Evolutionary conservation across 108 stramenopile genomes (phyloP).

Genomic region (Seminavis robusta): DNA sequence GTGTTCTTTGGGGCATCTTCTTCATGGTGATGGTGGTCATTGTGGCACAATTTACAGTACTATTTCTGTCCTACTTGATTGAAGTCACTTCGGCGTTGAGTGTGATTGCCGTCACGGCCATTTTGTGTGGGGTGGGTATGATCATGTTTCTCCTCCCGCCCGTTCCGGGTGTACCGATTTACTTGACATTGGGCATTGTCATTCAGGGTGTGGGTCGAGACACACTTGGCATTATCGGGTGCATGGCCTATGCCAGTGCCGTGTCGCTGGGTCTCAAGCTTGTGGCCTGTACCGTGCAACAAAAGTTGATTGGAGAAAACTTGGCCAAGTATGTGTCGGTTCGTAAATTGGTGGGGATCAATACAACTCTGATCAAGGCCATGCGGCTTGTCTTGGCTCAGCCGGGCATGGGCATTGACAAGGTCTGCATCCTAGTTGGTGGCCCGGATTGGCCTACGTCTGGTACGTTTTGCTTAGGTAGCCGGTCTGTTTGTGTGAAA

Average conservation of each 20-base stretch:
- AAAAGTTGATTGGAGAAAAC: slow-evolving; percentile 57
- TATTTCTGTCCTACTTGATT: slow-evolving; percentile 53
- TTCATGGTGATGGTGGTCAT: slow-evolving; percentile 48
- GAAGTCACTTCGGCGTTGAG: slow-evolving; percentile 34
- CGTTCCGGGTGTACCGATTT: slow-evolving; percentile 66
- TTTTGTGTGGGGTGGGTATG: slow-evolving; percentile 42
- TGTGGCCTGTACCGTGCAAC: slow-evolving; percentile 49
- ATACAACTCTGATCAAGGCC: slow-evolving; percentile 41
- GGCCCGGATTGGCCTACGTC: slow-evolving; percentile 62
- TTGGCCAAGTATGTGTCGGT: slow-evolving; percentile 41
- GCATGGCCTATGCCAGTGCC: slow-evolving; percentile 31
- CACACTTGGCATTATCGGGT: slow-evolving; percentile 33
- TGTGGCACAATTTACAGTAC: slow-evolving; percentile 48
- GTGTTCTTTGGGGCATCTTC: slow-evolving; percentile 46
- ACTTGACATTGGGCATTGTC: slow-evolving; percentile 60
- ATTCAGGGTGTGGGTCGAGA: slow-evolving; percentile 36
- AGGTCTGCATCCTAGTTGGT: slow-evolving; percentile 57
- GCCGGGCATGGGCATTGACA: slow-evolving; percentile 38
- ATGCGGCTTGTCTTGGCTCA: slow-evolving; percentile 40
- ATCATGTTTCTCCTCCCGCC: slow-evolving; percentile 62
- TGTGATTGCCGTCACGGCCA: slow-evolving; percentile 34
- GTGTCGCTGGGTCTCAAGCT: slow-evolving; percentile 49
- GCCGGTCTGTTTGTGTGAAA: too few relatives aligned
- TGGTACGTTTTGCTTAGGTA: too few relatives aligned
- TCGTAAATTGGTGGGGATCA: slow-evolving; percentile 50